These are phyloP conservation scores for Fraxinus angustifolia DNA, from an alignment of 305 asterid species.

Conservation along the genomic window DNA sequence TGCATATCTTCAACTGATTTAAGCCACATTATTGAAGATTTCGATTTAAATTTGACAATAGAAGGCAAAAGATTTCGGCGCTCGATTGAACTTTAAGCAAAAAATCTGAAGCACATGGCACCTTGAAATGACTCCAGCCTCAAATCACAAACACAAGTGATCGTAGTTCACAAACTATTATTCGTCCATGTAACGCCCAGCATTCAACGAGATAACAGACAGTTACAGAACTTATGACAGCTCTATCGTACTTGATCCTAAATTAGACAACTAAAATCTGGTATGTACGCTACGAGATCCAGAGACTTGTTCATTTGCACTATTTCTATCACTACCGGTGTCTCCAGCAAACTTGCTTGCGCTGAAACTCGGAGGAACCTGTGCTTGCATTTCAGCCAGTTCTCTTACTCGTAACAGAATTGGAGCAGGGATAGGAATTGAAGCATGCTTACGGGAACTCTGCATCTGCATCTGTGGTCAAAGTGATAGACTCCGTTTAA, in stretches of 20 bases:
- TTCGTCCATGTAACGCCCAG: neutral
- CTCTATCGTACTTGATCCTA: constrained; percentile 14
- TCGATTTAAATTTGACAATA: too few relatives aligned
- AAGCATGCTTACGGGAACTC: constrained; percentile 60
- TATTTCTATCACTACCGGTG: constrained; percentile 26
- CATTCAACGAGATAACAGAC: constrained; percentile 12
- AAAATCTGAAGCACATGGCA: neutral
- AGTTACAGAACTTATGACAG: constrained; percentile 23
- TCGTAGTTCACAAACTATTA: neutral
- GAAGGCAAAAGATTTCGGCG: too few relatives aligned
- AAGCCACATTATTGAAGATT: neutral
- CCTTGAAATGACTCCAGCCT: neutral
- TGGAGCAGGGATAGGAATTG: constrained; percentile 67
- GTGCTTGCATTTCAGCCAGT: constrained; percentile 69
- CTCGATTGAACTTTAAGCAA: neutral
- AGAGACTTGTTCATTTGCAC: constrained; percentile 41
- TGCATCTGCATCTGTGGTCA: constrained; percentile 40
- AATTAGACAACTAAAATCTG: constrained; percentile 7
- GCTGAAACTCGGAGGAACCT: constrained; percentile 39
- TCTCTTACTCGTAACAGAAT: constrained; percentile 80
- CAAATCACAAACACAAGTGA: neutral
- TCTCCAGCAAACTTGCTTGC: constrained; percentile 39
- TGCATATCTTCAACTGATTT: too few relatives aligned
- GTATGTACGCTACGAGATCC: constrained; percentile 47
- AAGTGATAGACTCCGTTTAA: neutral